These are phyloP conservation scores for Fistulifera pelliculosa DNA, from an alignment of 108 stramenopile genomes.

Conservation along the genomic window DNA sequence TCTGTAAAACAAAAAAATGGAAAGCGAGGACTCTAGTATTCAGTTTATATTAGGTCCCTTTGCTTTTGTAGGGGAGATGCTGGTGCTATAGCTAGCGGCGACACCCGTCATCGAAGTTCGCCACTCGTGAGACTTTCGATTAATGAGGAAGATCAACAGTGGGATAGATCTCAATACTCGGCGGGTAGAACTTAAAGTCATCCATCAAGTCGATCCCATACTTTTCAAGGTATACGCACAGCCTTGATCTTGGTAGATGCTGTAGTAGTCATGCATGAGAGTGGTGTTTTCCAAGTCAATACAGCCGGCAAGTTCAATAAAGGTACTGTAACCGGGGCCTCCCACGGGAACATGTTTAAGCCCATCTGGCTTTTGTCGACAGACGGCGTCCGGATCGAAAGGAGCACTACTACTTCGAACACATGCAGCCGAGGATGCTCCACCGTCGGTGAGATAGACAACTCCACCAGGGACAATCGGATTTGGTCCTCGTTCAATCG, in stretches of 20 bases:
- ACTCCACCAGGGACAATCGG: slow-evolving; percentile 32
- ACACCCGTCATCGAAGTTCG: too few species aligned
- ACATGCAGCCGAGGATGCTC: slow-evolving; percentile 30
- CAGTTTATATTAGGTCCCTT: too few species aligned
- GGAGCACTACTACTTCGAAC: slow-evolving; percentile 16
- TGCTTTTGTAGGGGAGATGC: too few species aligned
- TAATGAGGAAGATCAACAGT: slow-evolving; percentile 20
- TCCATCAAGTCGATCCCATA: slow-evolving; percentile 40
- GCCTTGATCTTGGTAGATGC: slow-evolving; percentile 23
- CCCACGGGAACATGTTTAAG: slow-evolving; percentile 23
- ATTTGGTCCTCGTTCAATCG: slow-evolving; percentile 30
- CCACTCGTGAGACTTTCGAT: too few species aligned
- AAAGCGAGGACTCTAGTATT: too few species aligned
- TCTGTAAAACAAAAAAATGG: too few species aligned
- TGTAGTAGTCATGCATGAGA: slow-evolving; percentile 26
- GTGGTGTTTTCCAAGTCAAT: slow-evolving; percentile 20
- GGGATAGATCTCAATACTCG: slow-evolving; percentile 29
- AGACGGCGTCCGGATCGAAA: slow-evolving; percentile 31
- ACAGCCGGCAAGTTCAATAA: slow-evolving; percentile 21
- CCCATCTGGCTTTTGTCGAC: slow-evolving; percentile 20
- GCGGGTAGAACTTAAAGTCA: slow-evolving; percentile 23
- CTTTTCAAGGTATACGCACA: slow-evolving; percentile 28
- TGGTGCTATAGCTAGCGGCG: too few species aligned
- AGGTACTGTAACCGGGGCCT: slow-evolving; percentile 20
- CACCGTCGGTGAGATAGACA: slow-evolving; percentile 32